Evolutionary conservation across 345 rosid genomes (phyloP).

Genomic region (Hirschfeldia incana): DNA sequence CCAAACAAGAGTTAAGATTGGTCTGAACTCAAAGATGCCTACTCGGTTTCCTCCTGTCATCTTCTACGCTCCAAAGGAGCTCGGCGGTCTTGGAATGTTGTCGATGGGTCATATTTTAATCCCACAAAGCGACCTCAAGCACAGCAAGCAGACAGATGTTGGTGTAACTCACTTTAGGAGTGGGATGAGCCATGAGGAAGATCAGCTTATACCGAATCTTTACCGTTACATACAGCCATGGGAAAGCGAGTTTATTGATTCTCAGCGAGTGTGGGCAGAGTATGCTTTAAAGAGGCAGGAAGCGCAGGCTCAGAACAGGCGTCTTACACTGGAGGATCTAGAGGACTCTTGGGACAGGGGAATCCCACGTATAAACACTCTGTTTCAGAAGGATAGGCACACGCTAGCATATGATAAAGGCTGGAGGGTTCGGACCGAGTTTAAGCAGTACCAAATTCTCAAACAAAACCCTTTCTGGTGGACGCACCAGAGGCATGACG

Average conservation of each 20-base stretch:
- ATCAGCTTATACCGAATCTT: constrained; percentile 96
- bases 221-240: constrained; percentile 99
- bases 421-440: constrained; percentile 99
- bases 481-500: constrained; percentile 99
- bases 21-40: constrained; percentile 97
- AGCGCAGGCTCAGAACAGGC: constrained; percentile 98
- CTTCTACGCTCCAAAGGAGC: constrained; percentile 97
- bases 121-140: constrained; percentile 97
- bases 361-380: constrained; percentile 95
- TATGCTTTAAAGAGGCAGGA: constrained; percentile 98
- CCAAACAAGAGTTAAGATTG: constrained; percentile 97
- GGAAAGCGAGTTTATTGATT: constrained; percentile 99
- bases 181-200: constrained; percentile 99
- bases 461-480: constrained; percentile 99
- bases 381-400: constrained; percentile 96
- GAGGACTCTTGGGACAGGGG: constrained; percentile 99
- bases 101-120: constrained; percentile 99
- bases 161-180: constrained; percentile 99
- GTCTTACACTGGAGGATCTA: constrained; percentile 93
- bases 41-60: constrained; percentile 99
- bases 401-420: constrained; percentile 97
- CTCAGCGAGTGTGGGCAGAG: constrained; percentile 99
- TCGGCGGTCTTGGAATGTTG: constrained; percentile 98
- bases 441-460: constrained; percentile 96
- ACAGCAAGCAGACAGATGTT: constrained; percentile 99